A percentile compares a stretch with the other conserved stretches of the same genome.
Evolutionary conservation across 768 basidiomycete genomes (phyloP).

Genomic region (Calocera cornea): DNA sequence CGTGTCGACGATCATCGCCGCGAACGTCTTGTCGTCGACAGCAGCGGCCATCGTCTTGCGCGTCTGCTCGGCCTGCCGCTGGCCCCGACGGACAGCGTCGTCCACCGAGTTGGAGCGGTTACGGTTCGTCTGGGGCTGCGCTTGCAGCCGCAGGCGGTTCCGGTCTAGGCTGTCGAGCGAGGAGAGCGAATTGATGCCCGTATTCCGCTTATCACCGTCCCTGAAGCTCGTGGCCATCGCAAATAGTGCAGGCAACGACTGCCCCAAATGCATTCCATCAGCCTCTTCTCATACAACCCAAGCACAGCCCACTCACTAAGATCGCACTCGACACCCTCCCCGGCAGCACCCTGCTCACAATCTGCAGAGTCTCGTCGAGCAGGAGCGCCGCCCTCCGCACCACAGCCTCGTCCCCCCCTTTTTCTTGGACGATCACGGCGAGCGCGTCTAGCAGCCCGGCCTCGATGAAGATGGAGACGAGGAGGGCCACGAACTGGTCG

Average conservation of each 20-base stretch:
- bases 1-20: conserved; percentile 68
- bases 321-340: conserved; percentile 66
- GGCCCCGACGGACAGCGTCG: conserved; percentile 74
- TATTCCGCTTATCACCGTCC: conserved; percentile 61
- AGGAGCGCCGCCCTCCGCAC: conserved; percentile 81
- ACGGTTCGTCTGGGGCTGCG: conserved; percentile 51
- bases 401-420: conserved; percentile 13
- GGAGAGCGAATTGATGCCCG: conserved; percentile 72
- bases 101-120: conserved; percentile 38
- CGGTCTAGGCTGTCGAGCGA: conserved; percentile 89
- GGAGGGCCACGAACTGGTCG: conserved; percentile 81
- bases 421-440: conserved; percentile 69
- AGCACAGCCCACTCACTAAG: conserved; percentile 39
- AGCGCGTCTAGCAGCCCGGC: conserved; percentile 83
- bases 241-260: conserved; percentile 80
- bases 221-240: conserved; percentile 61
- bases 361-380: conserved; percentile 79
- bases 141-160: conserved; percentile 62
- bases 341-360: conserved; percentile 79
- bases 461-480: conserved; percentile 71
- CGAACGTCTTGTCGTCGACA: conserved; percentile 91
- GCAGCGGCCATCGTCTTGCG: conserved; percentile 83
- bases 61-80: conserved; percentile 79
- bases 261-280: conserved; percentile 5
- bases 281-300: not conserved